These are phyloP conservation scores for Silene noctiflora DNA, from an alignment of 179 eudicot genomes.

Conservation along the genomic window DNA sequence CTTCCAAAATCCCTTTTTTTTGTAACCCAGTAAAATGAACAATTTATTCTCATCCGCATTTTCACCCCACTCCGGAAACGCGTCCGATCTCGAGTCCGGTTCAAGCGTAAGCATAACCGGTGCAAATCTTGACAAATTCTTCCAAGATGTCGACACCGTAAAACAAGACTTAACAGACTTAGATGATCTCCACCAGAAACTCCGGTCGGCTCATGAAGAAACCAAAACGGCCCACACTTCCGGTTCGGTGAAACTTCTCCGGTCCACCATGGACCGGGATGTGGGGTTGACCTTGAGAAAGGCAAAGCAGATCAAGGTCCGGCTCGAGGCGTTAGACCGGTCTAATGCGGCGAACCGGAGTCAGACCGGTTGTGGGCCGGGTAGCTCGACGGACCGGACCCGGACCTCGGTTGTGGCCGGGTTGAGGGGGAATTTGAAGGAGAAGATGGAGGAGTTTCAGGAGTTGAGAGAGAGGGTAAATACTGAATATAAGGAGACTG, in stretches of 20 bases:
- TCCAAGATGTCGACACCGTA: slow-evolving; percentile 27
- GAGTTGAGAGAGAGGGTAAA: slow-evolving; percentile 31
- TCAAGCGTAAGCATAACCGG: neutral
- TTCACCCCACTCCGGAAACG: neutral
- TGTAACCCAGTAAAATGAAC: slow-evolving; percentile 19
- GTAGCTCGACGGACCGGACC: slow-evolving; percentile 33
- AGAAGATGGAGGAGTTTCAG: slow-evolving; percentile 40
- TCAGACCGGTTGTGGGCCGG: slow-evolving; percentile 34
- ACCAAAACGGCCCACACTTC: slow-evolving; percentile 34
- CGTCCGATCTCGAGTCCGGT: slow-evolving; percentile 27
- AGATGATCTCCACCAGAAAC: slow-evolving; percentile 13
- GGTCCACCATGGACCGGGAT: slow-evolving; percentile 36
- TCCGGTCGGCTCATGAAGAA: slow-evolving; percentile 31
- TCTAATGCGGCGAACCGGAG: slow-evolving; percentile 28
- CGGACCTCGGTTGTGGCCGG: slow-evolving; percentile 29
- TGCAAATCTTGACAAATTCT: slow-evolving; percentile 35
- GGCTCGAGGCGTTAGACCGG: slow-evolving; percentile 29
- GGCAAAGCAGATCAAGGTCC: slow-evolving; percentile 31
- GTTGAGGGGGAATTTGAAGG: slow-evolving; percentile 32
- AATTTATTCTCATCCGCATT: slow-evolving; percentile 30
- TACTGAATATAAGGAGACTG: slow-evolving; percentile 36
- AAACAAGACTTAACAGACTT: slow-evolving; percentile 25
- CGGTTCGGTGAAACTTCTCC: slow-evolving; percentile 23
- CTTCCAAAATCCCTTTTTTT: neutral
- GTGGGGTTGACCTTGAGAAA: slow-evolving; percentile 23